Evolutionary conservation across 2,329 filamentous ascomycete genomes (phyloP), one percentile per base, ranked within the genome.

Genomic region (Apiospora saccharicola): DNA sequence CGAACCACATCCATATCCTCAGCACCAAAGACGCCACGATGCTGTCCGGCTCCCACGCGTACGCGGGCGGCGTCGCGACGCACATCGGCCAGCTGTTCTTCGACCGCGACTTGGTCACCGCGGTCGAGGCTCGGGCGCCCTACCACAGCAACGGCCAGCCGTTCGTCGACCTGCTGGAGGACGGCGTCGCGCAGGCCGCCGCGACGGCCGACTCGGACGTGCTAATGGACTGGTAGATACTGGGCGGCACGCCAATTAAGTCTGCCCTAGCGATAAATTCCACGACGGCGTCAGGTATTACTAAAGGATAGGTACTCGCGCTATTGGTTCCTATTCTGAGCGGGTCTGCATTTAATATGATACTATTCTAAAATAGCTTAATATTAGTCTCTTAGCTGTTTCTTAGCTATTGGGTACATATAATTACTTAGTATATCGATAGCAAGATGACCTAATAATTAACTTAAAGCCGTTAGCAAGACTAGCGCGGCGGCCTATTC

Each of bases 71-170:
- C 16, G 83, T 81, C 68, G 85, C 88, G 71, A 86, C 87, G 5
- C 90, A 92, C 81, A 85, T 92, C 51, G 90, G 90, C n/a, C 90
- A 93, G 79, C 77, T 90, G 68, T 92, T 90, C 84, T 90, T 91
- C 78, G 89, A 92, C 78, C 87, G 91, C 77, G 83, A 84, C 73
- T 85, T 92, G 8, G 85, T 90, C 75, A 76, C 76, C 26, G 74
- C 34, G 14, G 47, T 69, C 24, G 68, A 69, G 47, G 22, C n/a
- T 12, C 4, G 13, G 44, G 44, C 6, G 16, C 68, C 68, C 22
- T 69, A 69, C 44, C 7, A 19, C 22, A 49, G 47, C 68, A 69
- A 69, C 26, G 6, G 2, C 7, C 64, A 68, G 43, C 64, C 44
- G 22, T 53, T 67, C 14, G 44, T 67, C n/a, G 47, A 68, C 34